phyloP scores from a whole-genome alignment of 2,329 filamentous ascomycete genomes.

The Dothideomycetes sp. region DNA sequence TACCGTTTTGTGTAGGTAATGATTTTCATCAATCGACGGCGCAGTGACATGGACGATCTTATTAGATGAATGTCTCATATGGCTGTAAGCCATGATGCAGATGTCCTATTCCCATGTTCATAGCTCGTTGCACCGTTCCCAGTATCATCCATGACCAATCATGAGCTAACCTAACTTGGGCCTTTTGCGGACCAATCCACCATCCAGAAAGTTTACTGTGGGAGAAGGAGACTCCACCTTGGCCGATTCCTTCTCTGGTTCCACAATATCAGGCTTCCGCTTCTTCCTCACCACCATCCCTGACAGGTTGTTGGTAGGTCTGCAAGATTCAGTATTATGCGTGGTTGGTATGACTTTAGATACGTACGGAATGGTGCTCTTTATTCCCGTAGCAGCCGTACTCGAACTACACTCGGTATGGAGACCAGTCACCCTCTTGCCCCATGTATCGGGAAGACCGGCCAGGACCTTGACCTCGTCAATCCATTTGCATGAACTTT shows the following conservation, averaged over 20 bases:
- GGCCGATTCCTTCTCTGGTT: conserved; percentile 1
- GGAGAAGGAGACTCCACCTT: conserved; percentile 5
- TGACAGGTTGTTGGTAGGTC: conserved; percentile 18
- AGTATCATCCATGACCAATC: too few species aligned
- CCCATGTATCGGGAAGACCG: conserved; percentile 10
- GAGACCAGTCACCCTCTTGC: conserved; percentile 9
- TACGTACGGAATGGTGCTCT: neutral
- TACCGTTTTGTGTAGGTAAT: too few species aligned
- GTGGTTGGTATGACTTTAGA: neutral
- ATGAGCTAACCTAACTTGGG: too few species aligned
- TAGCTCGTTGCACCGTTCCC: too few species aligned
- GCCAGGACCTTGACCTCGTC: conserved; percentile 43
- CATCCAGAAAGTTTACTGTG: conserved; percentile 38
- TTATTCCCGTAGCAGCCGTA: neutral
- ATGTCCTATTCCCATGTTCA: too few species aligned
- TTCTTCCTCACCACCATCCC: conserved; percentile 38
- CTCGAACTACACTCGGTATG: neutral
- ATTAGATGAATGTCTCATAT: too few species aligned
- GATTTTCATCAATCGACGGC: too few species aligned
- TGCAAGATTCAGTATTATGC: neutral
- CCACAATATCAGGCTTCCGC: conserved; percentile 27
- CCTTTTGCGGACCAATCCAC: conserved; percentile 47
- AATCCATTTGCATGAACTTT: conserved; percentile 60
- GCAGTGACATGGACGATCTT: too few species aligned
- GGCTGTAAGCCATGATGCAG: too few species aligned